phyloP scores from a whole-genome alignment of 164 flowering plant genomes.

The Litsea cubeba region DNA sequence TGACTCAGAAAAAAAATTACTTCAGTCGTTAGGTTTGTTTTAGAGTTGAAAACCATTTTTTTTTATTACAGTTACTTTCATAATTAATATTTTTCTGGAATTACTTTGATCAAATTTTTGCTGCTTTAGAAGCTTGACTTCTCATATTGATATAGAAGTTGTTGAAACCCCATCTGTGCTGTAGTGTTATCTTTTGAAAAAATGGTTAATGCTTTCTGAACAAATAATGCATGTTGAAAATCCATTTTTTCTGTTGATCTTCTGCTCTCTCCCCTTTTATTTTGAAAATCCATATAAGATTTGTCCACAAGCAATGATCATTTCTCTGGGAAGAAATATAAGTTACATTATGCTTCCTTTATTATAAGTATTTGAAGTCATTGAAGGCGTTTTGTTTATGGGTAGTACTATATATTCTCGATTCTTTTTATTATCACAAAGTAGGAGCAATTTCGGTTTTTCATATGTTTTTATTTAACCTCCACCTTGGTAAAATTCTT shows the following conservation, averaged over 20 bases:
- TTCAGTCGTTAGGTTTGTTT: too few relatives aligned
- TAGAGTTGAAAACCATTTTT: neutral
- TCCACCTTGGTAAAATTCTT: too few relatives aligned
- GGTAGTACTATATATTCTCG: too few relatives aligned
- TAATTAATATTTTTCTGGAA: neutral
- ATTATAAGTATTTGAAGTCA: neutral
- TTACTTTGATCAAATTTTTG: neutral
- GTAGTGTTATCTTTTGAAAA: neutral
- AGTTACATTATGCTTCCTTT: too few relatives aligned
- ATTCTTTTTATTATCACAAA: too few relatives aligned
- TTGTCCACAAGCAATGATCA: neutral
- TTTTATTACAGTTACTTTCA: neutral
- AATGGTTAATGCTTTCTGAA: neutral
- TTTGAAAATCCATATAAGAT: neutral
- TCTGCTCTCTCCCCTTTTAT: neutral
- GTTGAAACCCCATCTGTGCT: neutral
- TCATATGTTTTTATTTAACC: too few relatives aligned
- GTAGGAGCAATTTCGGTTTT: too few relatives aligned
- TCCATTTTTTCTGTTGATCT: neutral
- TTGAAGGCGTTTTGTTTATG: neutral
- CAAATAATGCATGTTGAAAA: neutral
- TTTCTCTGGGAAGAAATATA: neutral
- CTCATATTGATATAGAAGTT: neutral
- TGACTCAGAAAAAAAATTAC: too few relatives aligned
- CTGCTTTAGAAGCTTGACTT: slow-evolving; percentile 2